Conservation (phyloP, 768 basidiomycete species). For the Pulveroboletus frians region DNA sequence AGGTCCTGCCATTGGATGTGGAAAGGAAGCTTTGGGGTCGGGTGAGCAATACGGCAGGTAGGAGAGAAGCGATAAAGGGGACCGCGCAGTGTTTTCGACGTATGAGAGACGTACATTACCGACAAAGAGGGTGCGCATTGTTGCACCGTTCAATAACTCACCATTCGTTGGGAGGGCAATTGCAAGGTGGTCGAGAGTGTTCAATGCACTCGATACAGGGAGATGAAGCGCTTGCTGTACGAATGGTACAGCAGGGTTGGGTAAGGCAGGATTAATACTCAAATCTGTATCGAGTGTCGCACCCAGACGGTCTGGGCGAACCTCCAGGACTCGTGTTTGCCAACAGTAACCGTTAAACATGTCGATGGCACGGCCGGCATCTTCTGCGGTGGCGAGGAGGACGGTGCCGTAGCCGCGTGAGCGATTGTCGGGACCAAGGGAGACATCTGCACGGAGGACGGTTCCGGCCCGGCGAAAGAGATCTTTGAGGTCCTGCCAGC, state of each 20-base stretch:
- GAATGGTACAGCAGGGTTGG: constrained; percentile 15
- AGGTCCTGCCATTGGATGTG: constrained; percentile 98
- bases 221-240: constrained; percentile 16
- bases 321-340: constrained; percentile 91
- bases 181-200: constrained; percentile 17
- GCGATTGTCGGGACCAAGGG: constrained; percentile 83
- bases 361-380: constrained; percentile 90
- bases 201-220: constrained; percentile 11
- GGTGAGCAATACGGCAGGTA: constrained; percentile 14
- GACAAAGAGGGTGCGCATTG: constrained; percentile 68
- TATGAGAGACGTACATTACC: constrained; percentile 65
- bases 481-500: constrained; percentile 99
- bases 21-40: constrained; percentile 67
- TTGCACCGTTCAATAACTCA: constrained; percentile 28
- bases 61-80: not conserved
- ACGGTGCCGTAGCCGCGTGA: constrained; percentile 94
- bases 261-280: constrained; percentile 11
- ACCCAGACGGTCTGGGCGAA: constrained; percentile 76
- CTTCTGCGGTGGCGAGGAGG: constrained; percentile 88
- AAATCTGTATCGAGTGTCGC: constrained; percentile 24
- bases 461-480: constrained; percentile 94
- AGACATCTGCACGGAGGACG: constrained; percentile 72
- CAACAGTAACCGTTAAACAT: constrained; percentile 97
- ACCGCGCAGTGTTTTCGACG: constrained; percentile 3
- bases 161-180: constrained; percentile 9